A percentile compares a stretch with the other conserved stretches of the same genome.
These are phyloP conservation scores for Carex myosuroides DNA, from an alignment of 176 grass and related monocot species.

Conservation along the genomic window DNA sequence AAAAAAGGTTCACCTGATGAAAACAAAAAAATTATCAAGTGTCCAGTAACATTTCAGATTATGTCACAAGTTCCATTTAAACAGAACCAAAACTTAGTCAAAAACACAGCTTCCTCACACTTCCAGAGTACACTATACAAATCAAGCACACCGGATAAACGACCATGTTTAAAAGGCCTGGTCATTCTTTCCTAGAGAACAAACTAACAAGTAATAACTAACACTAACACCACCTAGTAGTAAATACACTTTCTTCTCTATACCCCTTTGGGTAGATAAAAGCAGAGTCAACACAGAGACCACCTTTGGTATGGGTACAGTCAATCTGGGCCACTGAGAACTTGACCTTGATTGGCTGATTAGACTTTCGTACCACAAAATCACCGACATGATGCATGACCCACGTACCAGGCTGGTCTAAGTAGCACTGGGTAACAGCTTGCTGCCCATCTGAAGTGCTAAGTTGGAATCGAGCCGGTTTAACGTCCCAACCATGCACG, in stretches of 20 bases:
- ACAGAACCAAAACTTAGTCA: neutral
- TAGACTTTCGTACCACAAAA: conserved; percentile 44
- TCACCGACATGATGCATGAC: conserved; percentile 67
- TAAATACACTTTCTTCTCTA: conserved; percentile 40
- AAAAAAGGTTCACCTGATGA: neutral
- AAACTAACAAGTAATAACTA: conserved; percentile 13
- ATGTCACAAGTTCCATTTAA: conserved; percentile 5
- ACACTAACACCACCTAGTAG: conserved; percentile 25
- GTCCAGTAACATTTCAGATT: neutral
- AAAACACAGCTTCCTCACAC: neutral
- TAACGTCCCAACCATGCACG: conserved; percentile 79
- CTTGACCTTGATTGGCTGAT: conserved; percentile 54
- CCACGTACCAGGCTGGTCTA: conserved; percentile 66
- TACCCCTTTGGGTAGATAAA: conserved; percentile 67
- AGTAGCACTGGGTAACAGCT: conserved; percentile 44
- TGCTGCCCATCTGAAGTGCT: conserved; percentile 62
- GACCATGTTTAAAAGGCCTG: conserved; percentile 25
- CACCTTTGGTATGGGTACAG: conserved; percentile 90
- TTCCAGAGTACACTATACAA: conserved; percentile 13
- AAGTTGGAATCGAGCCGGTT: conserved; percentile 78
- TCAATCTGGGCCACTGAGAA: conserved; percentile 94
- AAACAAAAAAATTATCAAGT: conserved; percentile 7
- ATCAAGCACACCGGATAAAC: neutral
- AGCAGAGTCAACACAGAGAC: conserved; percentile 65
- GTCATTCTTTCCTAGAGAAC: neutral